Conservation (phyloP, 2,329 filamentous ascomycete genomes). For the Alternaria sp. region DNA sequence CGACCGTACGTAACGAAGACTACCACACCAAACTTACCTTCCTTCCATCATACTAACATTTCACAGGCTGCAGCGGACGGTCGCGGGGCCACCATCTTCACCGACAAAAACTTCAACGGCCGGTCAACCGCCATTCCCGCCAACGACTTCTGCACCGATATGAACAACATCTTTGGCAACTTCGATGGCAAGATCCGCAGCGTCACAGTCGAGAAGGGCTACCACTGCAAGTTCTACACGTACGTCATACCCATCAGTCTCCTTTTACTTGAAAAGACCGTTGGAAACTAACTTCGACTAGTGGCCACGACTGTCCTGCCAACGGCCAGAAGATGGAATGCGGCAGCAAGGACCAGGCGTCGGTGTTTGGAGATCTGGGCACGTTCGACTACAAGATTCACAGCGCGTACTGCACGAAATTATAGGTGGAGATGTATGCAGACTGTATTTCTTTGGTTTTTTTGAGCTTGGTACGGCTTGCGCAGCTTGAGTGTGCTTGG, state of each 20-base stretch:
- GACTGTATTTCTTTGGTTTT: background rate
- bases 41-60: background rate
- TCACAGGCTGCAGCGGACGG: background rate
- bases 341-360: conserved; percentile 1
- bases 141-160: conserved; percentile 17
- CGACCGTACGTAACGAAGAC: background rate
- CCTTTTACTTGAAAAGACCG: background rate
- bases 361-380: background rate
- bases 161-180: conserved; percentile 25
- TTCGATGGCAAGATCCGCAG: conserved; percentile 24
- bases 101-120: conserved; percentile 4
- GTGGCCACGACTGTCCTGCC: background rate
- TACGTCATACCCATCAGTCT: conserved; percentile 7
- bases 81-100: conserved; percentile 21
- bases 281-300: background rate
- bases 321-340: background rate
- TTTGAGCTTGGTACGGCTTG: background rate
- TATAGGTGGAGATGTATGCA: background rate
- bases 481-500: background rate
- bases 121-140: conserved; percentile 15
- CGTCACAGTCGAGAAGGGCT: conserved; percentile 19
- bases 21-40: background rate
- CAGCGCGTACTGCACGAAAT: background rate
- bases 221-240: conserved; percentile 28
- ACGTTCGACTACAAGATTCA: background rate